These are phyloP conservation scores for Gastrolobium bilobum DNA, from an alignment of 306 rosid genomes.

Conservation along the genomic window DNA sequence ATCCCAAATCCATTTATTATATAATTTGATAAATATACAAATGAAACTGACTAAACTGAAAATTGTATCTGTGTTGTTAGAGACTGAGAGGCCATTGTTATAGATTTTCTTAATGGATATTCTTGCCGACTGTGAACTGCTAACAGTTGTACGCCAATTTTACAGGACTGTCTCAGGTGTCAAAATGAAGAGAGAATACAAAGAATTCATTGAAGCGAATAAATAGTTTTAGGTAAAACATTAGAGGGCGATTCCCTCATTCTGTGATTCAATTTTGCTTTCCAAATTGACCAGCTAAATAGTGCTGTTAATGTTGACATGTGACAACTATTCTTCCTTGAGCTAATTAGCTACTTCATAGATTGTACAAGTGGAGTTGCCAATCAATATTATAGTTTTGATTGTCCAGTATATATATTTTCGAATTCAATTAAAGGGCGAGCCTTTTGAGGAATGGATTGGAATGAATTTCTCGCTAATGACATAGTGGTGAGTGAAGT, in stretches of 20 bases:
- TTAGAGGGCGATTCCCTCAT: conserved; percentile 34
- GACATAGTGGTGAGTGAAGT: too few relatives aligned
- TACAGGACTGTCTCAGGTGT: conserved; percentile 89
- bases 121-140: conserved; percentile 25
- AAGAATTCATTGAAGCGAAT: conserved; percentile 79
- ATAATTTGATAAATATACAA: too few relatives aligned
- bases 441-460: too few relatives aligned
- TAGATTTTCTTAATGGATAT: neutral
- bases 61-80: neutral
- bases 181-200: conserved; percentile 92
- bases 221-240: conserved; percentile 59
- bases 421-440: conserved; percentile 20
- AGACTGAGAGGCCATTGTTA: neutral
- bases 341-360: conserved; percentile 43
- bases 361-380: conserved; percentile 61
- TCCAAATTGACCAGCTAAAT: conserved; percentile 57
- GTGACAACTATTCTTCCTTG: conserved; percentile 37
- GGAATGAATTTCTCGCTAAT: too few relatives aligned
- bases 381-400: conserved; percentile 42
- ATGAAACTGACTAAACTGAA: too few relatives aligned
- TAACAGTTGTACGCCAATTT: conserved; percentile 29
- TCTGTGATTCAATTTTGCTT: conserved; percentile 73
- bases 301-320: conserved; percentile 57
- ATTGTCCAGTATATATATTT: conserved; percentile 21
- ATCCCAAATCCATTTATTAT: too few relatives aligned